Base-by-base conservation (phyloP, 345 rosid species). In the Gossypium arboreum region DNA sequence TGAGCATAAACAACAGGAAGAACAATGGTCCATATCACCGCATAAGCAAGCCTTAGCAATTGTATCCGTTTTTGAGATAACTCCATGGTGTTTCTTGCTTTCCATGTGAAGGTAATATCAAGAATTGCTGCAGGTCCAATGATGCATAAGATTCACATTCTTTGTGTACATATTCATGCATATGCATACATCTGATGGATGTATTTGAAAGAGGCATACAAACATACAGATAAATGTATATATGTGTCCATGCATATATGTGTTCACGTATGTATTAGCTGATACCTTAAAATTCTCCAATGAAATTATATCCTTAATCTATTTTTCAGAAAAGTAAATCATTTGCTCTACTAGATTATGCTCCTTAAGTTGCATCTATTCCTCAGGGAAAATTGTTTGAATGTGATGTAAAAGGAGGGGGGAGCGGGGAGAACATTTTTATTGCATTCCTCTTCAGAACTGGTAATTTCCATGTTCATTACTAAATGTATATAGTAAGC, bases 71-170 rank as follows among this genome's bases (percentile, higher is more conserved):
- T 92, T 79, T 81, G 82, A 51, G 82, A 86, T 61, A 80, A 72
- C 17, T 89, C 91, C 95, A 86, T 91, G 16, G 85, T 88, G 29
- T 64, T 73, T 80, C 97, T 83, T 18, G 91, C 87, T 81, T 91
- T 94, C 98, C 97, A 94, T 52, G 91, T 88, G 81, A 92, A 94
- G 76, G 80, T 77, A 73, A 92, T 91, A 73, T 94, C 98, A 74
- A 92, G 87, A 83, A 81, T 84, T 67, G 95, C 98, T 94, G 91
- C 76, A 85, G 76, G 71, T 48, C 55, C 67, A 75, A 80, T 68
- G 3, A 60, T 20, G 45, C 61, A 56, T 80, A 12, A 75, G 83
- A 75, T 6, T 73, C 8, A 50, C 52, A 15, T 67, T 39, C 24
- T 65, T 45, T 52, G 17, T 68, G 39, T 62, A 60, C 55, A 69